These are phyloP conservation scores for Amorphotheca resinae DNA, from an alignment of 495 filamentous ascomycete species.

Conservation along the genomic window DNA sequence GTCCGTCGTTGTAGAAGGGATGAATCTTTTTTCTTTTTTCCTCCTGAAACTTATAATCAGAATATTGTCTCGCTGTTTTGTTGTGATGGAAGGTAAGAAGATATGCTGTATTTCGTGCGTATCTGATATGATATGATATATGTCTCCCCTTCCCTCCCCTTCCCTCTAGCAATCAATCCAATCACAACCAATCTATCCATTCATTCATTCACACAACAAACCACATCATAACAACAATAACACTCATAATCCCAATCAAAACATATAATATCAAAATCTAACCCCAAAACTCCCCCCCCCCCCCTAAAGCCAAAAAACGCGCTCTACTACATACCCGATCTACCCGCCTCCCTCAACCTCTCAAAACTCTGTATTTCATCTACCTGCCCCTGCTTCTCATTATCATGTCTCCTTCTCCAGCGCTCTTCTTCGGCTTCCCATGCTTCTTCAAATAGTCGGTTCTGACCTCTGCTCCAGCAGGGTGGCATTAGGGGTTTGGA, in stretches of 20 bases:
- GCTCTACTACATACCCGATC: conserved; percentile 30
- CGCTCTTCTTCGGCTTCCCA: conserved; percentile 39
- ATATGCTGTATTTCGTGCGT: too few relatives aligned
- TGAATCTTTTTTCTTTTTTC: too few relatives aligned
- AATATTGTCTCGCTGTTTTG: too few relatives aligned
- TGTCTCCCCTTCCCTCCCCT: too few relatives aligned
- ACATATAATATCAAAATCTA: neutral
- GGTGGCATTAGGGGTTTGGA: conserved; percentile 8
- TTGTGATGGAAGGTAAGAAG: too few relatives aligned
- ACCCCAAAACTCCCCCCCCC: neutral
- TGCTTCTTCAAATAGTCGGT: conserved; percentile 39
- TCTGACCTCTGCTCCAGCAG: conserved; percentile 33
- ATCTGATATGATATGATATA: too few relatives aligned
- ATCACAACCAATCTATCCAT: neutral
- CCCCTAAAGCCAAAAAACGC: conserved; percentile 7
- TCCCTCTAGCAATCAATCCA: too few relatives aligned
- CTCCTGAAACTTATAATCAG: too few relatives aligned
- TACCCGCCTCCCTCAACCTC: conserved; percentile 29
- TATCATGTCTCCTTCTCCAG: neutral
- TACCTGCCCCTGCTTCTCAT: neutral
- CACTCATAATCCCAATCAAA: neutral
- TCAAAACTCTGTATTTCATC: conserved; percentile 22
- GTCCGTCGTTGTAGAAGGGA: too few relatives aligned
- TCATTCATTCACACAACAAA: neutral
- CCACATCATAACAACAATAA: neutral